phyloP scores from a whole-genome alignment of 2,329 filamentous ascomycete genomes.

The Corynespora cassiicola region DNA sequence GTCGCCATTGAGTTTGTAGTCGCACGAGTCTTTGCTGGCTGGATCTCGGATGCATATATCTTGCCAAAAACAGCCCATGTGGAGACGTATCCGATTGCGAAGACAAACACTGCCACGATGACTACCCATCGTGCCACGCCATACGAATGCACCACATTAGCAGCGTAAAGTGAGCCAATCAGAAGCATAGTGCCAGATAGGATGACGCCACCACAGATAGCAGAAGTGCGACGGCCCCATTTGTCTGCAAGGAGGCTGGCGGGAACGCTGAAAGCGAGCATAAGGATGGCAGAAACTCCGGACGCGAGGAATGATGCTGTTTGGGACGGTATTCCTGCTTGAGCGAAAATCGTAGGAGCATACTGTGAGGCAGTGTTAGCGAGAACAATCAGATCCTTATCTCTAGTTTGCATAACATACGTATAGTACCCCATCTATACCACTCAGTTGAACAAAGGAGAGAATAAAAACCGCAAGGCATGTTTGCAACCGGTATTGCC shows the following conservation, averaged over 20 bases:
- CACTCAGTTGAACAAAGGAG: slow-evolving; percentile 65
- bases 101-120: slow-evolving; percentile 58
- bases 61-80: slow-evolving; percentile 63
- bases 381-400: background rate
- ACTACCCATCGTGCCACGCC: slow-evolving; percentile 58
- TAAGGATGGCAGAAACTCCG: slow-evolving; percentile 64
- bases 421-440: slow-evolving; percentile 69
- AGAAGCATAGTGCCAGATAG: slow-evolving; percentile 58
- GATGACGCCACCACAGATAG: slow-evolving; percentile 60
- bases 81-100: slow-evolving; percentile 53
- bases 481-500: slow-evolving; percentile 16
- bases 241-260: slow-evolving; percentile 61
- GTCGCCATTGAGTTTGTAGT: slow-evolving; percentile 53
- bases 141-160: slow-evolving; percentile 48
- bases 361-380: slow-evolving; percentile 57
- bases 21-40: slow-evolving; percentile 61
- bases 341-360: slow-evolving; percentile 64
- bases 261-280: slow-evolving; percentile 63
- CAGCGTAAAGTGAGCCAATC: slow-evolving; percentile 61
- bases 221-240: slow-evolving; percentile 62
- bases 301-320: slow-evolving; percentile 66
- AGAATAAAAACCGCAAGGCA: slow-evolving; percentile 63
- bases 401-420: slow-evolving; percentile 43
- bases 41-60: slow-evolving; percentile 66
- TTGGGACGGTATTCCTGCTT: slow-evolving; percentile 61